Base-by-base conservation (phyloP, 78 protist genomes). In the Protostelium mycophagum region DNA sequence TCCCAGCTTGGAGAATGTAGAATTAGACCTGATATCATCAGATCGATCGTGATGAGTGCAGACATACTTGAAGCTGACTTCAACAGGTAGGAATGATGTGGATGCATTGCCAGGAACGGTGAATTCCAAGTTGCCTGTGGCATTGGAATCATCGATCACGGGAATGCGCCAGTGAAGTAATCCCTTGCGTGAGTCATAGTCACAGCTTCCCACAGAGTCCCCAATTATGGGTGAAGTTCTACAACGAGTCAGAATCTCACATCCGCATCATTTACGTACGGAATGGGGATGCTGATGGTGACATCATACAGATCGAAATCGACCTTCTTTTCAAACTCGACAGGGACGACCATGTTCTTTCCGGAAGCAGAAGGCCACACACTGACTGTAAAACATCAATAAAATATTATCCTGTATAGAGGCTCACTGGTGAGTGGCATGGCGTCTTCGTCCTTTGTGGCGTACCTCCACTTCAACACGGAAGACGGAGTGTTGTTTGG, bases 321-420 rank as follows among this genome's bases (percentile, higher is more conserved):
- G n/a, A 36, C 92, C 9, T 38, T 1, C 36, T 87, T 35, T 31
- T 90, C 92, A 36, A 87, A 90, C 35, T 88, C 89, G 25, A 92
- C 84, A 36, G 85, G 90, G 35, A 90, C 93, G 0, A 88, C 87
- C 0, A 91, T 87, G 0, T 37, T 29, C 28, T 86, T 85, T 87
- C 90, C 91, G 34, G 90, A 86, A 83, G 91, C 86, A n/a, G 92
- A 89, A 83, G 94, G 94, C 94, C 94, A 91, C 37, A 90, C 86
- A 31, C 73, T 91, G 10, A 91, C 88, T 36, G 87, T 51, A 51
- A 16, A 51, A 25, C 73, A 5, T 25, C 73, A 51, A 51, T 51
- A 51, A 51, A 51, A 51, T 51, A 16, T 25, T 51, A 51, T 25
- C 5, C 5, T 51, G 73, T 5, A 51, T 5, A 16, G 31, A 51